Conservation (phyloP, 2,329 filamentous ascomycete genomes). For the Phialocephala subalpina region DNA sequence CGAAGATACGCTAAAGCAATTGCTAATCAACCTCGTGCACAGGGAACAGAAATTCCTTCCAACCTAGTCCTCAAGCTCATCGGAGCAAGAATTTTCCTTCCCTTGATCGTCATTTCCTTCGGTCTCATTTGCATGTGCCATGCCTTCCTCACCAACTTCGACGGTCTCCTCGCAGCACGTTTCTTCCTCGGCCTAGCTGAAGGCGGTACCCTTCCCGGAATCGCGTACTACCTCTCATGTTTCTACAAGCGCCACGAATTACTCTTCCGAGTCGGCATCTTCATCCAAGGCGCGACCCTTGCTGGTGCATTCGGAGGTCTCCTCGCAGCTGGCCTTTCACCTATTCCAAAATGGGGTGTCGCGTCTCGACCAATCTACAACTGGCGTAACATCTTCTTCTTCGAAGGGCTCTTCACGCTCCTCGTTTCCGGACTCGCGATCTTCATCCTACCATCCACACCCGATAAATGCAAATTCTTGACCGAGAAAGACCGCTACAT, state of each 20-base stretch:
- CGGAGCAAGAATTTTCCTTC: slow-evolving; percentile 49
- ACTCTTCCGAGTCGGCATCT: slow-evolving; percentile 83
- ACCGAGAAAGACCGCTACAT: slow-evolving; percentile 51
- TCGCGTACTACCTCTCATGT: slow-evolving; percentile 64
- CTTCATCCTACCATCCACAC: slow-evolving; percentile 49
- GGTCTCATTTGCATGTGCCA: slow-evolving; percentile 54
- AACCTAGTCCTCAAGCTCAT: slow-evolving; percentile 27
- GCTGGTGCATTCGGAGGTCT: slow-evolving; percentile 85
- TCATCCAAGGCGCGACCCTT: slow-evolving; percentile 83
- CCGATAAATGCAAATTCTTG: slow-evolving; percentile 50
- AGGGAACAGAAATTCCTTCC: slow-evolving; percentile 47
- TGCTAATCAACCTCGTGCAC: neutral
- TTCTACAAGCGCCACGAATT: slow-evolving; percentile 73
- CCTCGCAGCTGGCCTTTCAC: slow-evolving; percentile 55
- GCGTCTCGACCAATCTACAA: slow-evolving; percentile 70
- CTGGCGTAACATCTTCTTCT: slow-evolving; percentile 77
- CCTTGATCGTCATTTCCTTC: slow-evolving; percentile 51
- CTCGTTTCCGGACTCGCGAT: slow-evolving; percentile 53
- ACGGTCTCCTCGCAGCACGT: slow-evolving; percentile 53
- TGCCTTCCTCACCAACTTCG: slow-evolving; percentile 52
- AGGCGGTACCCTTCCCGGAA: slow-evolving; percentile 56
- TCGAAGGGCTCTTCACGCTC: slow-evolving; percentile 50
- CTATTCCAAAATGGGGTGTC: slow-evolving; percentile 23
- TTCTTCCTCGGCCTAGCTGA: slow-evolving; percentile 58
- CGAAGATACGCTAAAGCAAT: slow-evolving; percentile 59